These are phyloP conservation scores for Tremella mesenterica DNA, from an alignment of 768 basidiomycete genomes.

Conservation along the genomic window DNA sequence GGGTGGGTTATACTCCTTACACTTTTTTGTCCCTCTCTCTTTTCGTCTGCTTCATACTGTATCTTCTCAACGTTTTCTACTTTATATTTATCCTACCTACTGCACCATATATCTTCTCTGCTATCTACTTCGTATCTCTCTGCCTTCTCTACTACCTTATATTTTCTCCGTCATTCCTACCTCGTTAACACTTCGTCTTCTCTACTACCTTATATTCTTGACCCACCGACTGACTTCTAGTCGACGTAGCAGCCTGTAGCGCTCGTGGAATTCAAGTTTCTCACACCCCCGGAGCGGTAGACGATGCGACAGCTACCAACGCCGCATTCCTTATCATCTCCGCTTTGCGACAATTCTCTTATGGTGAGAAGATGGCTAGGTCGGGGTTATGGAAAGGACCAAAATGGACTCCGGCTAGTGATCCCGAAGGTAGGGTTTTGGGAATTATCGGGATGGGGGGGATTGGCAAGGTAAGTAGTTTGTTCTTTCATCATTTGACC, in stretches of 20 bases:
- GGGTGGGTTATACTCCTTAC: slow-evolving; percentile 30
- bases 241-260: slow-evolving; percentile 67
- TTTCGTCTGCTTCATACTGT: too few relatives aligned
- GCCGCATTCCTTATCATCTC: slow-evolving; percentile 43
- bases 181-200: not conserved
- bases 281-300: slow-evolving; percentile 81
- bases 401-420: slow-evolving; percentile 29
- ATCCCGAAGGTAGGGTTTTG: slow-evolving; percentile 42
- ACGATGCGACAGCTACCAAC: slow-evolving; percentile 67
- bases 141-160: not conserved
- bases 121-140: not conserved
- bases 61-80: not conserved
- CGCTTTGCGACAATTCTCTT: slow-evolving; percentile 25
- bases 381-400: slow-evolving; percentile 35
- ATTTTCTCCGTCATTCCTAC: not conserved
- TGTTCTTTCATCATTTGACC: slow-evolving; percentile 41
- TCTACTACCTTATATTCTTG: not conserved
- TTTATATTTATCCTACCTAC: not conserved
- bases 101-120: not conserved
- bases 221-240: slow-evolving; percentile 1
- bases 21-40: not conserved
- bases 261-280: slow-evolving; percentile 54
- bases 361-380: slow-evolving; percentile 42
- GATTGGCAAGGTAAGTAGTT: slow-evolving; percentile 40
- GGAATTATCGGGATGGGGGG: slow-evolving; percentile 48